phyloP scores from a whole-genome alignment of 1,139 yeast species.

The Zygoascus hellenicus region DNA sequence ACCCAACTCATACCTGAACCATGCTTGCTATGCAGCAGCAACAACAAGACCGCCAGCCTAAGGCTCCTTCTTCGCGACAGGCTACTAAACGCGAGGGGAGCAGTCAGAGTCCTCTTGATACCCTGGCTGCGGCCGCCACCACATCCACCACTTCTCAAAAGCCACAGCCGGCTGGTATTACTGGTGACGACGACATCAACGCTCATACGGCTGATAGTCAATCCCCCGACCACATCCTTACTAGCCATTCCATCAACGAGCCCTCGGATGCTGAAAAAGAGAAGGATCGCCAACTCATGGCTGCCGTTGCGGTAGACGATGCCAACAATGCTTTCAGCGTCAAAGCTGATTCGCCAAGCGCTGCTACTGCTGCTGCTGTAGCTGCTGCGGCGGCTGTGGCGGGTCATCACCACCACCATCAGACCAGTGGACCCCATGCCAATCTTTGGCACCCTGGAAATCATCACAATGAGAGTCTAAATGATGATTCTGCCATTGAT shows the following conservation, averaged over 20 bases:
- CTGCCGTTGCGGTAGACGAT: slow-evolving; percentile 3
- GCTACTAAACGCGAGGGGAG: slow-evolving; percentile 1
- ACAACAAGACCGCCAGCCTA: neutral
- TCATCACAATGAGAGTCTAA: too few relatives aligned
- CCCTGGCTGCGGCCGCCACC: slow-evolving; percentile 11
- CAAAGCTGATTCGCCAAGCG: slow-evolving; percentile 1
- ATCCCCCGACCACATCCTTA: neutral
- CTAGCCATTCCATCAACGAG: neutral
- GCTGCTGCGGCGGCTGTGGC: neutral
- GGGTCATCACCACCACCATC: too few relatives aligned
- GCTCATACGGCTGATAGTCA: slow-evolving; percentile 7
- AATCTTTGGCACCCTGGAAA: too few relatives aligned
- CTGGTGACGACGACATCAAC: neutral
- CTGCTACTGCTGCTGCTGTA: neutral
- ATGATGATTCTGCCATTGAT: slow-evolving; percentile 8
- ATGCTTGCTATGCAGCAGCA: slow-evolving; percentile 9
- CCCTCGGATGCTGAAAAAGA: slow-evolving; percentile 2
- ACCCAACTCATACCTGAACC: neutral
- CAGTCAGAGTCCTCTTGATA: slow-evolving; percentile 9
- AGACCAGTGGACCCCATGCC: too few relatives aligned
- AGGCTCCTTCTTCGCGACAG: neutral
- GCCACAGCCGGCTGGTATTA: neutral
- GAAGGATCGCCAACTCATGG: slow-evolving; percentile 6
- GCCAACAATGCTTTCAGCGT: neutral
- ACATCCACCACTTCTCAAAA: slow-evolving; percentile 4